Base-by-base conservation (phyloP, 768 basidiomycete species). In the Phylloporus sp. region DNA sequence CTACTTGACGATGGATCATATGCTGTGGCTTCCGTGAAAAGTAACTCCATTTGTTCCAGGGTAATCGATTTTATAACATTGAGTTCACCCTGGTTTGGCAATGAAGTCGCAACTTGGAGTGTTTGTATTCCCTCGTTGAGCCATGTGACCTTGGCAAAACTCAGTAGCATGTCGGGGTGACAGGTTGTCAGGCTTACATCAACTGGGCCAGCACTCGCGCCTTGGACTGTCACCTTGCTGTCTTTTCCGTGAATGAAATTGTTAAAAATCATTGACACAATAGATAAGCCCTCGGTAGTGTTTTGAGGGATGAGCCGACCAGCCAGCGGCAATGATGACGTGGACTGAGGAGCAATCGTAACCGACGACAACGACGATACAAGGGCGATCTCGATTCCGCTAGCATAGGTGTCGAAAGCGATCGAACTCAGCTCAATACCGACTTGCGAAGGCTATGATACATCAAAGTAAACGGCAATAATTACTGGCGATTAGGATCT, bases 41-140 rank as follows among this genome's bases (percentile, higher is more conserved):
- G 55, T 38, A 89, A 66, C 34, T 77, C 70, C 54, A 87, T 69
- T 57, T 86, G 70, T 52, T 84, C 80, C 35, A 89, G 72, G 43
- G 62, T 61, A 55, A 89, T 83, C 4, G 80, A 79, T 59, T 81
- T 78, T 64, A 89, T 88, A 58, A 89, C 70, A 20, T 80, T 65
- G 50, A 82, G 74, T 13, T 73, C 69, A 15, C 87, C 86, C 44
- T 72, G 77, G 58, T 84, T 84, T 4, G 85, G 86, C 29, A 89
- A 72, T 23, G 79, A 71, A 0, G 86, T 80, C 6, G 72, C 72
- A 2, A 89, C 73, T 46, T 74, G 69, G 15, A 89, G 78, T 26
- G 73, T 72, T 66, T 84, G 79, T 63, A 89, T 86, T 23, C 79
- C 87, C 44, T 82, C 77, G 58, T 87, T 86, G 22, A 89, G 70